Conservation (phyloP, 176 grass and related monocot genomes). For the Cocos nucifera region DNA sequence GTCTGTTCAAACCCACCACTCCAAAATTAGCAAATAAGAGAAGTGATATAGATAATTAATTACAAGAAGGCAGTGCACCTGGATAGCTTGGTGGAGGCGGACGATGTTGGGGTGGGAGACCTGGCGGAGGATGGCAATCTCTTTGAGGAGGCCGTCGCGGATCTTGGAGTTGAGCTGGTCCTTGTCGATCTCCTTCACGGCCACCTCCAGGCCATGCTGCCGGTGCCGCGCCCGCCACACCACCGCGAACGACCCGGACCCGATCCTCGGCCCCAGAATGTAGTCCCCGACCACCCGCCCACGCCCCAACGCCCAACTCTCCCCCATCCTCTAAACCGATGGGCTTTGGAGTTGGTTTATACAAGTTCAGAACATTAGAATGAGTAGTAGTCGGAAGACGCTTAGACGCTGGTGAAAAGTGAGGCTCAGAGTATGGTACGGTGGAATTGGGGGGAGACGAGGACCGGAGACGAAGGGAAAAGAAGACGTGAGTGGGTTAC, state of each 20-base stretch:
- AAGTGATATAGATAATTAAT: too few relatives aligned
- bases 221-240: conserved; percentile 44
- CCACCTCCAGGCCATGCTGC: conserved; percentile 31
- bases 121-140: conserved; percentile 41
- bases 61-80: conserved; percentile 13
- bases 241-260: conserved; percentile 45
- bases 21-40: background rate
- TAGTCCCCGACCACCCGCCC: conserved; percentile 38
- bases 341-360: too few relatives aligned
- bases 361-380: too few relatives aligned
- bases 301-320: too few relatives aligned
- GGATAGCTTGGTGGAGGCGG: conserved; percentile 41
- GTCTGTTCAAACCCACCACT: conserved; percentile 19
- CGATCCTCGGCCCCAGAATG: conserved; percentile 31
- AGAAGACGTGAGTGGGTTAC: too few relatives aligned
- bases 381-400: too few relatives aligned
- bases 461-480: too few relatives aligned
- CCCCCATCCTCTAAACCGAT: too few relatives aligned
- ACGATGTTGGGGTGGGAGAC: conserved; percentile 65
- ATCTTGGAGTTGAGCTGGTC: conserved; percentile 25
- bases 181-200: conserved; percentile 67
- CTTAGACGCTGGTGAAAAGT: too few relatives aligned
- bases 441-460: too few relatives aligned
- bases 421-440: too few relatives aligned
- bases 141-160: conserved; percentile 42